Base-by-base conservation (phyloP, 164 flowering plant species). In the Santalum album region DNA sequence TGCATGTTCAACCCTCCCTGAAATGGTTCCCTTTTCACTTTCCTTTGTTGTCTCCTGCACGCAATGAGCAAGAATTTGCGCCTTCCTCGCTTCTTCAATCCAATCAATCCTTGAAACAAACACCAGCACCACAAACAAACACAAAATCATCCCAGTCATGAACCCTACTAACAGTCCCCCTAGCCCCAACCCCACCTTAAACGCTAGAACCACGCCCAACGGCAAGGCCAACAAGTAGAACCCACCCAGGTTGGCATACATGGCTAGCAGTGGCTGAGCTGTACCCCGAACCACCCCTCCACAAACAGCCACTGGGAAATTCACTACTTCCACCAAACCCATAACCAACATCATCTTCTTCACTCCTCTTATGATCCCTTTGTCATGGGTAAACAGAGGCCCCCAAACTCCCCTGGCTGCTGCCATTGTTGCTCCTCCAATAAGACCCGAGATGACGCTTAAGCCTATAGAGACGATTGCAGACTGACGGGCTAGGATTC, bases 201-300 rank as follows among this genome's bases (percentile, higher is more conserved):
- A 89, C 6, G 82, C 98, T 17, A 92, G 59, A 19, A 70, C 63
- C 55, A 78, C 70, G 0, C 79, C 79, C 54, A 85, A 25, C 1
- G 97, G 97, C 77, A 89, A 65, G 6, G 95, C 90, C 64, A 90
- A 27, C 40, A 82, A 51, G 67, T 94, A 94, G 49, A 87, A 87
- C 36, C 96, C 95, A 1, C 75, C 82, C 5, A 89, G 60, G 62
- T 73, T 83, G 0, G 95, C 90, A 54, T 78, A 81, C 82, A 72
- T 74, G 0, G 71, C 84, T 45, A 86, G 24, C 80, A 76, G 72
- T 6, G 95, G 96, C 65, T 74, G 66, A 0, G 91, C 99, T 6
- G 95, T 89, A 44, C 88, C 99, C 2, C 96, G 68, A 21, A 87
- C 77, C 3, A 92, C 78, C 20, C 96, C 99, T 14, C 95, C 95